These are phyloP conservation scores for Barbarea vulgaris DNA, from an alignment of 345 rosid genomes.

Conservation along the genomic window DNA sequence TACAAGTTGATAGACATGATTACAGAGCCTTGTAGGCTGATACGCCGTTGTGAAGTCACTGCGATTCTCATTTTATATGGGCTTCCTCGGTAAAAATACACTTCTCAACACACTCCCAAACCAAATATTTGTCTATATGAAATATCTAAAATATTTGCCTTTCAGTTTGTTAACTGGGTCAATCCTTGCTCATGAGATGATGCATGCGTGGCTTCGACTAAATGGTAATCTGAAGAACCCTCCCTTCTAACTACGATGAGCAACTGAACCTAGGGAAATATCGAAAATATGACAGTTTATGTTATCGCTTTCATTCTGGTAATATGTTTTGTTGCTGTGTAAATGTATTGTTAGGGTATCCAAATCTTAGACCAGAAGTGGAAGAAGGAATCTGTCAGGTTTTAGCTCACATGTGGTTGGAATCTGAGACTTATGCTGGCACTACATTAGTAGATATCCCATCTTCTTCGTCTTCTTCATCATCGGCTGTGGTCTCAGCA, in stretches of 20 bases:
- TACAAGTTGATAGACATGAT: constrained; percentile 61
- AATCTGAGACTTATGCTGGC: constrained; percentile 69
- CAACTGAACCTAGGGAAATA: not conserved
- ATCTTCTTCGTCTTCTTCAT: constrained; percentile 59
- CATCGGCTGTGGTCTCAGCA: constrained; percentile 52
- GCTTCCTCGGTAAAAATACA: constrained; percentile 71
- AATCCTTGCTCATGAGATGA: constrained; percentile 97
- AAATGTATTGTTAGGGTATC: constrained; percentile 58
- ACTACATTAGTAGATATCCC: constrained; percentile 43
- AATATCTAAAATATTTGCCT: not conserved
- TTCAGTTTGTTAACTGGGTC: constrained; percentile 92
- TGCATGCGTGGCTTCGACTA: constrained; percentile 99
- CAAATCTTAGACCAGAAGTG: constrained; percentile 82
- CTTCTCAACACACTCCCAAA: not conserved
- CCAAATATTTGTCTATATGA: not conserved
- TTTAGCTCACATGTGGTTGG: constrained; percentile 96
- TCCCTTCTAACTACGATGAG: not conserved
- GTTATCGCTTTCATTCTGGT: not conserved
- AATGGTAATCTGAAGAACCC: constrained; percentile 53
- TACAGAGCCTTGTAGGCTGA: constrained; percentile 81
- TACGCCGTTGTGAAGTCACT: constrained; percentile 90
- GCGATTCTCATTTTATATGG: constrained; percentile 97
- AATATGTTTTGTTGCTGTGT: not conserved
- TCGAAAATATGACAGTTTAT: not conserved
- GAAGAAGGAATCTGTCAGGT: constrained; percentile 99